Evolutionary conservation across 345 rosid genomes (phyloP), one percentile per base, ranked within the genome.

Genomic region (Durio zibethinus): DNA sequence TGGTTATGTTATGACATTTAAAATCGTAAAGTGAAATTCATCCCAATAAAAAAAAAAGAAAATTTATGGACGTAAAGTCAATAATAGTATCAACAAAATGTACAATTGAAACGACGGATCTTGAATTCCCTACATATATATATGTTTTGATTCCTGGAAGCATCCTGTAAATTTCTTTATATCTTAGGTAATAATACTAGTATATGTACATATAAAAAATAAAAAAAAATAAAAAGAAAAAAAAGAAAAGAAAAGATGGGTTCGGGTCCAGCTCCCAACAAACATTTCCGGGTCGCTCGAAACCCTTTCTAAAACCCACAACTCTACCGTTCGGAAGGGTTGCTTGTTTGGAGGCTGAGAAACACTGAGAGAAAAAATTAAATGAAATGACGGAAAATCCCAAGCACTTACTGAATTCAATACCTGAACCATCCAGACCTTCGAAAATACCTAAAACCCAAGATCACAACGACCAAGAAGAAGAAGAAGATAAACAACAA

Each of bases 381-480:
- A 10, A 18, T 31, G 52, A 16, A 66, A 91, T 89, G 94, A 69
- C 84, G 21, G 91, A 84, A 67, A 86, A 69, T 68, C 64, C 75
- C 21, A 78, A 88, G 77, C 86, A 83, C 79, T 48, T 79, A 70
- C 78, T 87, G n/a, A 80, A 64, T 10, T 33, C 76, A 47, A 38
- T 43, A 23, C 14, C 77, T 9, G 91, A 81, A 59, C 70, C 86
- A 27, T 43, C 67, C 36, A 4, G 36, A 69, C 88, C 88, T 29
- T 68, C 82, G 1, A 92, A 94, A 79, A 62, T 88, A 42, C 81
- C 89, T 48, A 91, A 83, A 78, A 82, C 87, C 76, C 88, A 79
- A 64, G 81, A 59, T 27, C 68, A 43, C 63, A 62, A 59, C 60
- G 83, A 76, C 75, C 85, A 77, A 53, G 85, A 85, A 47, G 82